Evolutionary conservation across 108 stramenopile genomes (phyloP), one percentile per base, ranked within the genome.

Genomic region (Cyclostephanos invisitatus): DNA sequence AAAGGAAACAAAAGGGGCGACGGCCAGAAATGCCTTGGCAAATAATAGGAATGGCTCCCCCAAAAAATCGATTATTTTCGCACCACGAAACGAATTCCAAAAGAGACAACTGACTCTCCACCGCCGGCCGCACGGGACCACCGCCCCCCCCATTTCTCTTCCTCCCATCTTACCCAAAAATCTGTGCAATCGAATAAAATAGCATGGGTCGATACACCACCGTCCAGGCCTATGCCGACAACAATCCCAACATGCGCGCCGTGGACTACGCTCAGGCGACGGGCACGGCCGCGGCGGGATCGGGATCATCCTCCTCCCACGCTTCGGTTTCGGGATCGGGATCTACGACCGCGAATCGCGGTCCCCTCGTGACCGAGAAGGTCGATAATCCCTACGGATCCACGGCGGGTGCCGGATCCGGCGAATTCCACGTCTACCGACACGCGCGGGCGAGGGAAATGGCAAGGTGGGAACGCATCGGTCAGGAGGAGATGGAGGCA

Each of bases 401-500:
- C 47, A 89, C 89, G 4, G 91, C 92, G 8, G 96, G 96, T 15
- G 92, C 93, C 15, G 91, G 93, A 11, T 88, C 87, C 0, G 92
- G 93, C 6, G 96, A 96, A 63, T 96, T 96, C 73, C 93, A 96
- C 82, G 80, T 93, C 42, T 96, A 96, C 69, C 90, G 96, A 17
- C 93, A 93, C 63, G 90, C 93, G 3, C 88, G 96, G 7, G 86
- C 91, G 0, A 67, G 91, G 12, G 96, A 96, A 81, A 80, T 80
- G 78, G 83, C 72, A 15, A 86, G 96, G 10, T 84, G 88, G 84
- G 87, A 93, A 67, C 28, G 70, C 2, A 73, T 96, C 18, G 77
- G 91, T 56, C 83, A 67, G 14, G 40, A 64, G 0, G 88, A 90
- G 44, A 64, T 81, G 54, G 83, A 85, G 61, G 40, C 48, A 38